Percentiles rank a stretch among this genome's conserved stretches.
phyloP scores from a whole-genome alignment of 768 basidiomycete genomes.

The Rossbeevera mucosa region DNA sequence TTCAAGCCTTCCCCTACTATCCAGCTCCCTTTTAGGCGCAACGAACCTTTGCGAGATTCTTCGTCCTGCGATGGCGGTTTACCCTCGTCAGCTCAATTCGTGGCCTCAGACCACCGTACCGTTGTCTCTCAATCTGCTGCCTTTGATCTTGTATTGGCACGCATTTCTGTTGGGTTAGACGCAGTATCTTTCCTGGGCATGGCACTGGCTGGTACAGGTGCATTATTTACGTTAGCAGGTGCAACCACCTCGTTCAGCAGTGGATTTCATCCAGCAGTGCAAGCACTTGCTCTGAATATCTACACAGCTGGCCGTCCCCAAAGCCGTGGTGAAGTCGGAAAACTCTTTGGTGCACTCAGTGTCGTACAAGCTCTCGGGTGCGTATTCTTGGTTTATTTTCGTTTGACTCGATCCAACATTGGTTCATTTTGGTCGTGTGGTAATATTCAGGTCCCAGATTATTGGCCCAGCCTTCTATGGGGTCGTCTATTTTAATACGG shows the following conservation, averaged over 20 bases:
- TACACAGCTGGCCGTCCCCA: conserved; percentile 48
- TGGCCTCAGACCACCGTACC: not conserved
- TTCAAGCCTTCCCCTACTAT: conserved; percentile 40
- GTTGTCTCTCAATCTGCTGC: conserved; percentile 34
- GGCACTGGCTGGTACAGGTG: conserved; percentile 42
- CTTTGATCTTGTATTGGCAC: conserved; percentile 71
- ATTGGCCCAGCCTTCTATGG: conserved; percentile 73
- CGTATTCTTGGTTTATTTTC: conserved; percentile 9
- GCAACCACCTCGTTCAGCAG: conserved; percentile 53
- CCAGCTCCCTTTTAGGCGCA: conserved; percentile 8
- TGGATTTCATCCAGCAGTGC: conserved; percentile 62
- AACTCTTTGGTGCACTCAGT: conserved; percentile 75
- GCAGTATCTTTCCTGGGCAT: conserved; percentile 47
- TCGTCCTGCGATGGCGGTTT: conserved; percentile 2
- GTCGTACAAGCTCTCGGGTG: conserved; percentile 69
- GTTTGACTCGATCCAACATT: too few species aligned
- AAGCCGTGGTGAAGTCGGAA: conserved; percentile 53
- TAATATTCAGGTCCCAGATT: conserved; percentile 51
- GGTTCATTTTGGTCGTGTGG: not conserved
- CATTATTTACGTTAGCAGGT: conserved; percentile 48
- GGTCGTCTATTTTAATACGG: conserved; percentile 64
- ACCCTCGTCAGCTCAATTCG: conserved; percentile 1
- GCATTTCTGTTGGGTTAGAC: conserved; percentile 57
- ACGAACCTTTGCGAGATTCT: conserved; percentile 19
- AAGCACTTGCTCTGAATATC: conserved; percentile 68